Conservation (phyloP, 2,329 filamentous ascomycete species). For the Periconia digitata region DNA sequence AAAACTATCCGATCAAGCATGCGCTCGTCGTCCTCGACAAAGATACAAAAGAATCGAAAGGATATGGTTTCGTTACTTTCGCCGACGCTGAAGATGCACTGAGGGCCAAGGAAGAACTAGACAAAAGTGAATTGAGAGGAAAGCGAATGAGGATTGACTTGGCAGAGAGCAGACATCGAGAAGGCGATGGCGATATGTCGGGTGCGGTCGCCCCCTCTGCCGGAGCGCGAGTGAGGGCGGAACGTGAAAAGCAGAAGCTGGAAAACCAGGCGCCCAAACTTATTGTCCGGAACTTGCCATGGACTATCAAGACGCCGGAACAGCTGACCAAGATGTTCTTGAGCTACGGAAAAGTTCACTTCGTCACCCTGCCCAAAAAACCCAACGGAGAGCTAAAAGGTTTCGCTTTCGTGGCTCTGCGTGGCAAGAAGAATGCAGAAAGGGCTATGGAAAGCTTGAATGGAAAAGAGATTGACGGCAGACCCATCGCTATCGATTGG, state of each 20-base stretch:
- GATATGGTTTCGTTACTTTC: constrained; percentile 96
- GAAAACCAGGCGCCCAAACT: constrained; percentile 72
- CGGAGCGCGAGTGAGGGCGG: constrained; percentile 63
- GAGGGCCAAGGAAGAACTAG: constrained; percentile 76
- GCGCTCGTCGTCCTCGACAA: constrained; percentile 89
- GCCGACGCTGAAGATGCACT: constrained; percentile 89
- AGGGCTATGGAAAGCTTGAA: constrained; percentile 83
- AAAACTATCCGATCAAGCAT: constrained; percentile 93
- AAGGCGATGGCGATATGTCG: constrained; percentile 37
- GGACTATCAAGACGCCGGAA: constrained; percentile 87
- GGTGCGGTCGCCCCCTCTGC: constrained; percentile 40
- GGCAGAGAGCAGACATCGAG: constrained; percentile 80
- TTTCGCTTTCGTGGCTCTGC: constrained; percentile 89
- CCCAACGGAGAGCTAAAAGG: constrained; percentile 71
- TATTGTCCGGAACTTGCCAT: constrained; percentile 93
- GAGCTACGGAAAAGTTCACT: constrained; percentile 90
- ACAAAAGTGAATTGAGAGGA: constrained; percentile 76
- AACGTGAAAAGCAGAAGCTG: constrained; percentile 63
- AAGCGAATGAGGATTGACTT: constrained; percentile 83
- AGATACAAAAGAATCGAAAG: constrained; percentile 81
- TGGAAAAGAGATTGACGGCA: constrained; percentile 84
- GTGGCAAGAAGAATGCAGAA: constrained; percentile 87
- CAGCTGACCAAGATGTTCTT: constrained; percentile 78
- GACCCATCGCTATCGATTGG: constrained; percentile 92
- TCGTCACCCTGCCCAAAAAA: constrained; percentile 78